phyloP scores from a whole-genome alignment of 23 red algal species.

The Chondrus crispus region DNA sequence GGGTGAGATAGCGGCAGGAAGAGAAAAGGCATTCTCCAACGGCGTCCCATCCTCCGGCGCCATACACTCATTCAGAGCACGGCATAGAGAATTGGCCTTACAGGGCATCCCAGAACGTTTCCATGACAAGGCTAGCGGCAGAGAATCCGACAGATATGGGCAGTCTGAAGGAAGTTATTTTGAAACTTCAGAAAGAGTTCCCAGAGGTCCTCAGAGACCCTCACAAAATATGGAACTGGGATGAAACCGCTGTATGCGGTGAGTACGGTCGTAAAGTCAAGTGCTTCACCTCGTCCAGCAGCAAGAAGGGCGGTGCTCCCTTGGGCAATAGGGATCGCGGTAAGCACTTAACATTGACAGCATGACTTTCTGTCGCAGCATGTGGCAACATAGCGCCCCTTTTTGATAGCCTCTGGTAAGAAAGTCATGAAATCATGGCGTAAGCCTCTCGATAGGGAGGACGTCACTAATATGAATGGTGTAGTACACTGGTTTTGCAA shows the following conservation, averaged over 20 bases:
- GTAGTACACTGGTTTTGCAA: background rate
- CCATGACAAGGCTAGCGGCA: background rate
- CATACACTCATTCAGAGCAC: background rate
- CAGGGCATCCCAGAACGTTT: background rate
- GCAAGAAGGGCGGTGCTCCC: background rate
- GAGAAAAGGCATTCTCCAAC: background rate
- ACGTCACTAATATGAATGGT: background rate
- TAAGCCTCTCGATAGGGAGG: background rate
- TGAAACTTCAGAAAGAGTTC: background rate
- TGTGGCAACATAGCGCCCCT: background rate
- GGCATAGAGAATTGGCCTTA: background rate
- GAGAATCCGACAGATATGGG: background rate
- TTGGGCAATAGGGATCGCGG: background rate
- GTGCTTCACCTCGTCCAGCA: background rate
- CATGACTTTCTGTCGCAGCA: background rate
- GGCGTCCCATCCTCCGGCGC: background rate
- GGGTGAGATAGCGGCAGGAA: background rate
- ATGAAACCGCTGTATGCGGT: background rate
- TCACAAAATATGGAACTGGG: background rate
- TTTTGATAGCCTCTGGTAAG: background rate
- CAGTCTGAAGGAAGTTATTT: background rate
- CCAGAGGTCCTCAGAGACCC: background rate
- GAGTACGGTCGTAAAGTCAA: background rate
- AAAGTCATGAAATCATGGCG: background rate
- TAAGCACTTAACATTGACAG: conserved; percentile 10